Base-by-base conservation (phyloP, 2,329 filamentous ascomycete genomes). In the Hymenotorrendiella dingleyae region DNA sequence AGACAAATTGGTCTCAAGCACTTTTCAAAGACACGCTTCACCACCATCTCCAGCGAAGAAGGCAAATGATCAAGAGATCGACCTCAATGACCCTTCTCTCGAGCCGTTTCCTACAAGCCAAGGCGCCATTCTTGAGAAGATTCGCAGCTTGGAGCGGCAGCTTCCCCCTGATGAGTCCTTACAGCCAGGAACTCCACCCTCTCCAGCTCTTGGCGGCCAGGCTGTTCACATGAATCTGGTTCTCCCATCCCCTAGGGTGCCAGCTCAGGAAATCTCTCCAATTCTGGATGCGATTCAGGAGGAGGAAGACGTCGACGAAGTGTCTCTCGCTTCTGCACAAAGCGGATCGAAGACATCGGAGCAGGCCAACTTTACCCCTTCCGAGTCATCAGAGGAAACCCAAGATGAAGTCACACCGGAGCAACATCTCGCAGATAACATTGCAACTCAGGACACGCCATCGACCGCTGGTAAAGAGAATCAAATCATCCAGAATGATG, bases 51-150 rank as follows among this genome's bases (percentile, higher is more conserved):
- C 41, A 33, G 24, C 27, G 29, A 24, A 30, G 41, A 17, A 19
- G 10, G 20, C 35, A n/a, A 42, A 46, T 17, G 48, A 47, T 17
- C 33, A 22, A 43, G 36, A 40, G 11, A 47, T 54, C 20, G 57
- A 60, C 45, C 36, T 43, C 6, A 54, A 60, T 42, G 56, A 61
- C 40, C 59, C 57, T 21, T 36, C 44, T 1, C 47, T 61, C 12
- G 48, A 58, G 20, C 41, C 43, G 24, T 62, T 61, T 21, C 59
- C 55, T 4, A 54, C 50, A 26, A 53, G 56, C 32, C 52, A 54
- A 14, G 46, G 50, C 20, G 50, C 39, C 5, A 56, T 61, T 20
- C 16, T 57, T 19, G 50, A 52, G 22, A 46, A 53, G 28, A 43
- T 60, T 29, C 43, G 45, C 32, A 47, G 34, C 32, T 39, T 56